Conservation (phyloP, 805 yeast species). For the Candida bentonensis region DNA sequence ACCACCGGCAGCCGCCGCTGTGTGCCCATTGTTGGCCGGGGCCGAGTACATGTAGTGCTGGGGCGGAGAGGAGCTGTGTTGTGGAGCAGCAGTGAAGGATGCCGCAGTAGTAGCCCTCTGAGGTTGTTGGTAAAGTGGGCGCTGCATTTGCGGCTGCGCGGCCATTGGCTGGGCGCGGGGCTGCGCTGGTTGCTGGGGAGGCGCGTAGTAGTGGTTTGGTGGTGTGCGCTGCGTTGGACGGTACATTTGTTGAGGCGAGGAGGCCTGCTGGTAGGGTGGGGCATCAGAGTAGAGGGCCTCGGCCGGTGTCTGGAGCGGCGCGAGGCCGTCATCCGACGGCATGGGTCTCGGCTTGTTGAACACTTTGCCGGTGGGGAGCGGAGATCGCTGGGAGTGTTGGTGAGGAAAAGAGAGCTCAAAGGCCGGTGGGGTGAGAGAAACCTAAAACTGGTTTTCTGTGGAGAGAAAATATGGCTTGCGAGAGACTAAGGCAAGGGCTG, state of each 20-base stretch:
- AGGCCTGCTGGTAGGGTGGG: not conserved
- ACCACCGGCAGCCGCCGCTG: not conserved
- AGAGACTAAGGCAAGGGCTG: too few relatives aligned
- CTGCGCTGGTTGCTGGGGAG: slow-evolving; percentile 7
- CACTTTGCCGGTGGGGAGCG: too few relatives aligned
- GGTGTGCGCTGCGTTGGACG: not conserved
- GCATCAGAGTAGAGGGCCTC: not conserved
- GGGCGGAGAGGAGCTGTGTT: not conserved
- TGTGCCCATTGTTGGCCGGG: not conserved
- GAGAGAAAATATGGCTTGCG: too few relatives aligned
- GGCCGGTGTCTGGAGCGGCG: not conserved
- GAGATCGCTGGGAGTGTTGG: too few relatives aligned
- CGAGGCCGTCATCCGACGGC: not conserved
- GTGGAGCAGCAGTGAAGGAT: not conserved
- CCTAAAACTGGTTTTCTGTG: too few relatives aligned
- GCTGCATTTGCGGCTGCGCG: not conserved
- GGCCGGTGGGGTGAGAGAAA: too few relatives aligned
- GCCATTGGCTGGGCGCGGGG: not conserved
- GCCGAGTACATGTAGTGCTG: not conserved
- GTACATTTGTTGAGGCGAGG: not conserved
- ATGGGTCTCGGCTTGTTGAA: not conserved
- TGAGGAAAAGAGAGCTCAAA: too few relatives aligned
- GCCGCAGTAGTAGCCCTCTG: not conserved
- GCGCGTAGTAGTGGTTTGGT: not conserved
- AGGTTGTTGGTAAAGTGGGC: not conserved